phyloP scores from a whole-genome alignment of 1,284 basidiomycete species.

The Cryptococcus wingfieldii region DNA sequence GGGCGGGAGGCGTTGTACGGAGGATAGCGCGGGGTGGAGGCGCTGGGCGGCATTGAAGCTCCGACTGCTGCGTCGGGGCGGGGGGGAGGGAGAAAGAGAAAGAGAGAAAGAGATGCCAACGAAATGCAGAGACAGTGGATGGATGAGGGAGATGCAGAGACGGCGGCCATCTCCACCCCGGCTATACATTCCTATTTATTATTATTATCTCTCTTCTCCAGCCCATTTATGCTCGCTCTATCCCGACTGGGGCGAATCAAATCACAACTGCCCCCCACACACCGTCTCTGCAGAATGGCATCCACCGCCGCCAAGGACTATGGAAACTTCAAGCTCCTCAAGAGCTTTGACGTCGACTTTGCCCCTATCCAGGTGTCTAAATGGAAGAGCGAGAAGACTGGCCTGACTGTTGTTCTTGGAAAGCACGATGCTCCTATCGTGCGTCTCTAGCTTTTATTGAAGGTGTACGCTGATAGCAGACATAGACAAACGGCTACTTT shows the following conservation, averaged over 20 bases:
- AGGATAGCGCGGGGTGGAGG: neutral
- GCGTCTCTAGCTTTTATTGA: conserved; percentile 6
- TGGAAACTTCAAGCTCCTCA: conserved; percentile 44
- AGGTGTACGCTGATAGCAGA: conserved; percentile 10
- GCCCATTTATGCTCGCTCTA: neutral
- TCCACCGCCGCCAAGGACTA: conserved; percentile 20
- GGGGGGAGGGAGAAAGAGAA: too few relatives aligned
- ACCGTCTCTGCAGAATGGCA: conserved; percentile 3
- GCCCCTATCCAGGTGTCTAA: conserved; percentile 46
- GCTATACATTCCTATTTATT: too few relatives aligned
- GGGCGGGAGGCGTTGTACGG: neutral
- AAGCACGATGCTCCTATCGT: conserved; percentile 61
- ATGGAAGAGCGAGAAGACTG: conserved; percentile 48
- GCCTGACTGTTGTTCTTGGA: conserved; percentile 51
- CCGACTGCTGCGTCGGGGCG: conserved; percentile 1
- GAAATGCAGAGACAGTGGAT: too few relatives aligned
- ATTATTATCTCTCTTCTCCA: neutral
- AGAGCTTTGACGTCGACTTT: conserved; percentile 42
- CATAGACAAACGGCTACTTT: conserved; percentile 86
- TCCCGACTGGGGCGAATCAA: neutral
- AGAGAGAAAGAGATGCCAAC: too few relatives aligned
- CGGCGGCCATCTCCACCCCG: too few relatives aligned
- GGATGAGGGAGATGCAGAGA: too few relatives aligned
- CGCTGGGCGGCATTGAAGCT: conserved; percentile 2
- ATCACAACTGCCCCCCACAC: neutral